Percentiles rank a stretch among this genome's conserved stretches.
Evolutionary conservation across 73 alveolate species (phyloP).

Genomic region (Paramecium octaurelia): DNA sequence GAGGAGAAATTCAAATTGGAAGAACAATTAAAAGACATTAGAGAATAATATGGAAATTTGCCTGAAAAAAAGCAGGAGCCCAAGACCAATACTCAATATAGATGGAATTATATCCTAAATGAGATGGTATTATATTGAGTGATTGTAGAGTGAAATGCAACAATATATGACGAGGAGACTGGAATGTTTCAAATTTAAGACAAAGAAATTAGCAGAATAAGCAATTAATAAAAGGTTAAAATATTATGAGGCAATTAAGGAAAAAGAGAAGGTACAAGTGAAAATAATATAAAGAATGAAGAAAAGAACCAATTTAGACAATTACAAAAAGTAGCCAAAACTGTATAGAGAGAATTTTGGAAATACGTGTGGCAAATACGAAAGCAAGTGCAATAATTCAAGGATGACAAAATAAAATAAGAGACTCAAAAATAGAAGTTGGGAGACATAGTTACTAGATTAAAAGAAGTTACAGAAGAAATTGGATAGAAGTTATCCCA

Average conservation of each 20-base stretch:
- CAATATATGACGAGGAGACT: conserved; percentile 43
- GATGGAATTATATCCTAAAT: conserved; percentile 54
- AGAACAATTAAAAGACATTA: conserved; percentile 35
- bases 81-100: background rate
- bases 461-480: conserved; percentile 45
- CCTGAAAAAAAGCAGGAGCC: conserved; percentile 53
- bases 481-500: conserved; percentile 27
- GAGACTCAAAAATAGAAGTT: conserved; percentile 38
- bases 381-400: conserved; percentile 40
- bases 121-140: conserved; percentile 37
- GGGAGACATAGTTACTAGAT: conserved; percentile 15
- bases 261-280: background rate
- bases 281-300: background rate
- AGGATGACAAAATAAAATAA: conserved; percentile 53
- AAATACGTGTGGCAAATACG: conserved; percentile 25
- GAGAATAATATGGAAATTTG: conserved; percentile 43
- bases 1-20: conserved; percentile 47
- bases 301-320: background rate
- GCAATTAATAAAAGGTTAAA: conserved; percentile 43
- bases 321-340: background rate
- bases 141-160: conserved; percentile 39
- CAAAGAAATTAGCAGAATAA: conserved; percentile 54
- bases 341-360: conserved; percentile 9
- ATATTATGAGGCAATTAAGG: conserved; percentile 23
- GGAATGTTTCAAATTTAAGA: conserved; percentile 39